Evolutionary conservation across 495 filamentous ascomycete genomes (phyloP).

Genomic region (Aspergillus asperescens): DNA sequence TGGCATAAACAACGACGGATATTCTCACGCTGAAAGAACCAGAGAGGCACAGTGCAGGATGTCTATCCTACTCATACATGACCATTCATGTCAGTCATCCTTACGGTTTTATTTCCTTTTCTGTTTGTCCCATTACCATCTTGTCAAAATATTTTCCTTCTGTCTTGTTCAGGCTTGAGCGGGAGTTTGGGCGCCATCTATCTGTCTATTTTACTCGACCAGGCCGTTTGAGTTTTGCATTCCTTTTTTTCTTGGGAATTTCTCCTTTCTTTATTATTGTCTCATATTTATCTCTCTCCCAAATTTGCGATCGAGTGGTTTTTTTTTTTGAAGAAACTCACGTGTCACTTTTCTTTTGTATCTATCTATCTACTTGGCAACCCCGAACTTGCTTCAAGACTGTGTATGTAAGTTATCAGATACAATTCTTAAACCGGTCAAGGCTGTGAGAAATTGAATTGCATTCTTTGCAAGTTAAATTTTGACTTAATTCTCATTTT

Average conservation of each 20-base stretch:
- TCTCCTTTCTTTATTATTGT: neutral
- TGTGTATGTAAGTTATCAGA: neutral
- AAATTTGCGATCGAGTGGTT: too few relatives aligned
- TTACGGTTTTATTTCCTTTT: neutral
- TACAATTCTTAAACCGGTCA: neutral
- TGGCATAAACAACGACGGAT: too few relatives aligned
- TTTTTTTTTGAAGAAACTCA: neutral
- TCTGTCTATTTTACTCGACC: neutral
- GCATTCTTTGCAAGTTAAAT: too few relatives aligned
- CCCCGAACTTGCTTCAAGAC: neutral
- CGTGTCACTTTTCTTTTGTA: neutral
- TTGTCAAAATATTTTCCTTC: slow-evolving; percentile 8
- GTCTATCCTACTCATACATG: neutral
- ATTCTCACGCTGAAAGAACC: too few relatives aligned
- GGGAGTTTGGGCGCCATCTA: slow-evolving; percentile 22
- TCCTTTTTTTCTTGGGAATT: slow-evolving; percentile 11
- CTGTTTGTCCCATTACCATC: neutral
- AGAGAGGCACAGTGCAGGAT: too few relatives aligned
- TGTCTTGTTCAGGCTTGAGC: slow-evolving; percentile 14
- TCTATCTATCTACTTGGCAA: slow-evolving; percentile 5
- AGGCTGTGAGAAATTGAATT: neutral
- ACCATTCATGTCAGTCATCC: neutral
- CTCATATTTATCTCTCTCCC: neutral
- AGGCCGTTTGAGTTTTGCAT: neutral
- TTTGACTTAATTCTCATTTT: too few relatives aligned